A percentile compares a stretch with the other conserved stretches of the same genome.
These are phyloP conservation scores for Eucalyptus victrix DNA, from an alignment of 345 rosid genomes.

Conservation along the genomic window DNA sequence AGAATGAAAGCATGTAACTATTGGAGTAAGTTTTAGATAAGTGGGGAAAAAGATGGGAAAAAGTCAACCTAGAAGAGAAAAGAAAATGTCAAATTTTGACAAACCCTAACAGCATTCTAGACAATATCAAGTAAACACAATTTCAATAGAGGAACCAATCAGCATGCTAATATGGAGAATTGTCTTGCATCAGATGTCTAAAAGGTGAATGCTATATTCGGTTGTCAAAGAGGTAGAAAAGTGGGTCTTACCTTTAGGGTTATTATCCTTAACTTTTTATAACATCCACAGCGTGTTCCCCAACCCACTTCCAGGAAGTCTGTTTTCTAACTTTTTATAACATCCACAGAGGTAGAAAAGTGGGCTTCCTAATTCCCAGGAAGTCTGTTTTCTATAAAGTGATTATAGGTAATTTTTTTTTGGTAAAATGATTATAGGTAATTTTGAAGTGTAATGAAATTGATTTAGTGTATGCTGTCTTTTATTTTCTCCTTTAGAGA, in stretches of 20 bases:
- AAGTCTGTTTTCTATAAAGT: neutral
- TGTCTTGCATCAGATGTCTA: neutral
- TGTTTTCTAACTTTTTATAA: too few relatives aligned
- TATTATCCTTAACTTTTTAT: neutral
- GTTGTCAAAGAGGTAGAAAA: neutral
- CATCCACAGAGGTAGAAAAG: too few relatives aligned
- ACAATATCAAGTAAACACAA: neutral
- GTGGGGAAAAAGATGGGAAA: neutral
- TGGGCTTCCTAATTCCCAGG: neutral
- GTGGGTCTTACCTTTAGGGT: neutral
- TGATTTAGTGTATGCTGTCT: neutral
- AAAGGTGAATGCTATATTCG: neutral
- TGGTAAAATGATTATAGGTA: neutral
- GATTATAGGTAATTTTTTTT: neutral
- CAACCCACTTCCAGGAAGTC: neutral
- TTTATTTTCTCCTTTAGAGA: neutral
- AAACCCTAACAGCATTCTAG: neutral
- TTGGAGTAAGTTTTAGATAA: neutral
- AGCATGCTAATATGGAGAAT: neutral
- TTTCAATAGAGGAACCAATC: neutral
- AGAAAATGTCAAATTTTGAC: neutral
- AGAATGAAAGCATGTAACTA: neutral
- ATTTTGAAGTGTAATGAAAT: neutral
- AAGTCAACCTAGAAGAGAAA: neutral
- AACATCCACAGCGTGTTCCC: neutral